Base-by-base conservation (phyloP, 2,329 filamentous ascomycete species). In the Cercospora brassicicola region DNA sequence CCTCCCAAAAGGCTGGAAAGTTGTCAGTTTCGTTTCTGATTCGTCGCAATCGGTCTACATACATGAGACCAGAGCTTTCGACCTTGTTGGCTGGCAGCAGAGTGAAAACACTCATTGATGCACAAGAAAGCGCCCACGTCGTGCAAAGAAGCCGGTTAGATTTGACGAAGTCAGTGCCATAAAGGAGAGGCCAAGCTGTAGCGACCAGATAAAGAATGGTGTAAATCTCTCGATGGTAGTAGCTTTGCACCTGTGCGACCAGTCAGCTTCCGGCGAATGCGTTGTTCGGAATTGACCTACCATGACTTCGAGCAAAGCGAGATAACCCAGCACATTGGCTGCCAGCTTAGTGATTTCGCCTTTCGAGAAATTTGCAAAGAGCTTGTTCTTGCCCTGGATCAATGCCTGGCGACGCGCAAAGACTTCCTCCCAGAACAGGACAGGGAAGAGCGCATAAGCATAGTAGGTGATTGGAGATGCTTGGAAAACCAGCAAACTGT, bases 391-490 rank as follows among this genome's bases (percentile, higher is more conserved):
- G 2, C 93, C 94, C 69, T 89, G 85, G 5, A 81, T 76, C 11
- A 97, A 79, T 51, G 91, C 91, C 56, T 85, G 84, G 65, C 93
- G 87, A 30, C 91, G 88, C 2, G 92, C 91, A 79, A 90, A 94
- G 0, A 97, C 92, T 76, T 97, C 94, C 79, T 97, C 94, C 95
- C 95, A 99, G 82, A 99, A 98, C 66, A 92, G 87, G 2, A 97
- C 89, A 0, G 95, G 95, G 79, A 99, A 99, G 74, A 96, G 87
- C 0, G 90, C 91, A 78, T 99, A 99, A 1, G 88, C 87, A 76
- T 98, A 99, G 79, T 99, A 99, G 2, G 91, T 90, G 66, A 84
- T 78, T 0, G 94, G 91, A 1, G 94, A 97, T 55, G 88, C 87
- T 56, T 96, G 94, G 66, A 92, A 83, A 67, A 91, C 83, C 65